Evolutionary conservation across 371 early-diverging fungal genomes (phyloP).

Genomic region (Mortierella sp.): DNA sequence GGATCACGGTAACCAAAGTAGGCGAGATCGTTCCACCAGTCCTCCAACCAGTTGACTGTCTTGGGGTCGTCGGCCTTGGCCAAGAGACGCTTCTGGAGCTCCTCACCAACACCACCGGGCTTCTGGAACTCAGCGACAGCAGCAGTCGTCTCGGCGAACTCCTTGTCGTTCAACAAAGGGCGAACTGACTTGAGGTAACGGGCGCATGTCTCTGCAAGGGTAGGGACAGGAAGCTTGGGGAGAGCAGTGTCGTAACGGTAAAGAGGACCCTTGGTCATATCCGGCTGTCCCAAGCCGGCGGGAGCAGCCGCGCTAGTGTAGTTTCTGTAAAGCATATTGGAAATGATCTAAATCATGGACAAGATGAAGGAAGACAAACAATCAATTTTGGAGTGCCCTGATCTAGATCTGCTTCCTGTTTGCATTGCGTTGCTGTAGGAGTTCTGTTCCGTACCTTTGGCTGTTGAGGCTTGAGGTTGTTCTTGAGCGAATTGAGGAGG

Average conservation of each 20-base stretch:
- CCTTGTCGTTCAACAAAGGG: constrained; percentile 79
- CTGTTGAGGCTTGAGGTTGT: constrained; percentile 49
- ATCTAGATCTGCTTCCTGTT: too few relatives aligned
- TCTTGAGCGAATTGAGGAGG: constrained; percentile 51
- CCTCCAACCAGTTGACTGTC: constrained; percentile 90
- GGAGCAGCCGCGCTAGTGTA: constrained; percentile 40
- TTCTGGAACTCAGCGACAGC: constrained; percentile 84
- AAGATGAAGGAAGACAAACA: neutral
- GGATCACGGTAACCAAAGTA: constrained; percentile 97
- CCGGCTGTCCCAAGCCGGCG: constrained; percentile 50
- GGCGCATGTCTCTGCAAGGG: constrained; percentile 81
- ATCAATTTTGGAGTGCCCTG: neutral
- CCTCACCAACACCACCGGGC: constrained; percentile 84
- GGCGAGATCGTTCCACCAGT: constrained; percentile 96
- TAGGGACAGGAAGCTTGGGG: constrained; percentile 91
- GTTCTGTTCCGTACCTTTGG: too few relatives aligned
- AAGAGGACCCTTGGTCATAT: constrained; percentile 66
- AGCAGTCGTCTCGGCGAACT: constrained; percentile 76
- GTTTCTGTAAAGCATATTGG: constrained; percentile 57
- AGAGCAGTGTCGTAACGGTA: constrained; percentile 76
- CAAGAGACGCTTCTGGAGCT: constrained; percentile 85
- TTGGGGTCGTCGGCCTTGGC: constrained; percentile 74
- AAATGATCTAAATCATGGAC: constrained; percentile 36
- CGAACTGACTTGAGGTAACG: constrained; percentile 83
- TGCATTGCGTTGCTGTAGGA: neutral